Conservation (phyloP, 2,329 filamentous ascomycete genomes). For the Aspergillus phoenicis region DNA sequence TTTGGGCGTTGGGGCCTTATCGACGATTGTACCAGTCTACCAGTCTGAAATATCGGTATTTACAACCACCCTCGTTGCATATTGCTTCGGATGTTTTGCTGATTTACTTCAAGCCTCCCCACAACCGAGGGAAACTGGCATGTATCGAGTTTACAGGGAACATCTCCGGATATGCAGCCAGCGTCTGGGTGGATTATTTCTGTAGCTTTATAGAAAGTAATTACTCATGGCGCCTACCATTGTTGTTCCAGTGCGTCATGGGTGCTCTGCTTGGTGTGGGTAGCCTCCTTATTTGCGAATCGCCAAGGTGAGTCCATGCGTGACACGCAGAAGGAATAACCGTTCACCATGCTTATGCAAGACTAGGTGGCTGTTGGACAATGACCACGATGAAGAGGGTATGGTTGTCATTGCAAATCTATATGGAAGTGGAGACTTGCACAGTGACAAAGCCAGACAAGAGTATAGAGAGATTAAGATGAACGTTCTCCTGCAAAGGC, state of each 20-base stretch:
- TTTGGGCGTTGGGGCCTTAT: conserved; percentile 82
- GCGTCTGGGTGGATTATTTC: conserved; percentile 98
- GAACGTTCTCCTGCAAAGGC: conserved; percentile 87
- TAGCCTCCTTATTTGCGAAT: conserved; percentile 93
- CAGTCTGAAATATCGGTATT: conserved; percentile 82
- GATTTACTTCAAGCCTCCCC: conserved; percentile 64
- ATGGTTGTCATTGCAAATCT: conserved; percentile 98
- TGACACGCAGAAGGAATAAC: neutral
- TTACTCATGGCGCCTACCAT: conserved; percentile 85
- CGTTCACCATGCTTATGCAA: conserved; percentile 9
- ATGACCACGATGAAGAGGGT: conserved; percentile 96
- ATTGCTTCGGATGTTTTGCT: conserved; percentile 14
- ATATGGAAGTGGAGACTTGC: conserved; percentile 93
- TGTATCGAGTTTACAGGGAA: conserved; percentile 99
- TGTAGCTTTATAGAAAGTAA: conserved; percentile 86
- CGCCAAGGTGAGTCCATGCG: conserved; percentile 68
- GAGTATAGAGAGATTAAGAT: conserved; percentile 99
- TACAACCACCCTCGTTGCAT: neutral
- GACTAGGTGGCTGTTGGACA: conserved; percentile 88
- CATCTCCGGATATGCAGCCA: conserved; percentile 91
- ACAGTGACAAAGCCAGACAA: conserved; percentile 86
- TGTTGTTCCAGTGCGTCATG: conserved; percentile 94
- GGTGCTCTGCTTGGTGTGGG: conserved; percentile 80
- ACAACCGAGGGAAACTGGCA: conserved; percentile 91
- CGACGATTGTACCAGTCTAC: conserved; percentile 90